phyloP scores from a whole-genome alignment of 768 basidiomycete species.

The Austroboletus festivus region DNA sequence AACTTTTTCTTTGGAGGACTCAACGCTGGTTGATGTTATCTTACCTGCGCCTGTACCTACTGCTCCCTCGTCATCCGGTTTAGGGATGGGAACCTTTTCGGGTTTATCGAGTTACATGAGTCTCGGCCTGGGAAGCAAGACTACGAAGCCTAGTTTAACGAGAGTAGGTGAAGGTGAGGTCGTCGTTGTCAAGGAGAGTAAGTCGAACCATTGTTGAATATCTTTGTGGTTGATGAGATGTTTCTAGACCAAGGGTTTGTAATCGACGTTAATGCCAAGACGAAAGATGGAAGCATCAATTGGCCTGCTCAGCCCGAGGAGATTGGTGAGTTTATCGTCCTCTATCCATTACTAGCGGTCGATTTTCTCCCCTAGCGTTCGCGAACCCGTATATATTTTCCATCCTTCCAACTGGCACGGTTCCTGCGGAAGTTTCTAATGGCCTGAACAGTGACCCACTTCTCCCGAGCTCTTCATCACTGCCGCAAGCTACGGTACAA shows the following conservation, averaged over 20 bases:
- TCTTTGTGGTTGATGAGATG: constrained; percentile 1
- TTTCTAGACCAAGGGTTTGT: constrained; percentile 63
- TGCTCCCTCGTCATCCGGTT: constrained; percentile 25
- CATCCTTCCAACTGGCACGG: constrained; percentile 66
- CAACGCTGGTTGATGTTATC: constrained; percentile 53
- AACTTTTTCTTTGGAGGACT: constrained; percentile 62
- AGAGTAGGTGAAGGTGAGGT: constrained; percentile 58
- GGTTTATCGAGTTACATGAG: constrained; percentile 83
- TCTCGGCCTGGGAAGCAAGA: constrained; percentile 71
- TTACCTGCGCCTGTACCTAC: constrained; percentile 40
- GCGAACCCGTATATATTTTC: constrained; percentile 78
- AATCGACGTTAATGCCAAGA: constrained; percentile 58
- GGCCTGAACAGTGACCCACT: constrained; percentile 15
- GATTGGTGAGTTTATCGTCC: constrained; percentile 42
- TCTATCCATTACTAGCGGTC: constrained; percentile 51
- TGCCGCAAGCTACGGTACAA: constrained; percentile 23
- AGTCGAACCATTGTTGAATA: constrained; percentile 26
- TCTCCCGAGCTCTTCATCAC: constrained; percentile 9
- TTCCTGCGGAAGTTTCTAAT: constrained; percentile 32
- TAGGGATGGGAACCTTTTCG: constrained; percentile 68
- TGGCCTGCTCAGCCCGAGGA: constrained; percentile 87
- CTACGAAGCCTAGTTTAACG: constrained; percentile 56
- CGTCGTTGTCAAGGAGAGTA: constrained; percentile 77
- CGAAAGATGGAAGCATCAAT: constrained; percentile 49
- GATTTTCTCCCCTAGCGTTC: constrained; percentile 66